Evolutionary conservation across 78 protist genomes (phyloP).

Genomic region (Dictyostelium intermedium): DNA sequence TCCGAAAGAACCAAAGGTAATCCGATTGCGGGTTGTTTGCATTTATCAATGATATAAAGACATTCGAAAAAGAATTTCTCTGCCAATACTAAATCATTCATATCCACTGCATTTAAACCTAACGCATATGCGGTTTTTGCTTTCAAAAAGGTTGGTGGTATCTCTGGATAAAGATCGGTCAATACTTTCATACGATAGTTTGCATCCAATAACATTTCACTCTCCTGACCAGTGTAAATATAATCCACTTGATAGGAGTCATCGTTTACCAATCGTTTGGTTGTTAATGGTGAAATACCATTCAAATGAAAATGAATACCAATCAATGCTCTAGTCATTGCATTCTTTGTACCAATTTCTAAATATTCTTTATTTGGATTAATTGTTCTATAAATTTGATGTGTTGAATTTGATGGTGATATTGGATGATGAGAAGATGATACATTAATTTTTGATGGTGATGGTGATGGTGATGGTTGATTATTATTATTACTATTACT

Average conservation of each 20-base stretch:
- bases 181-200: conserved; percentile 59
- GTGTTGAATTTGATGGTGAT: neutral
- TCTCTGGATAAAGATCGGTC: conserved; percentile 67
- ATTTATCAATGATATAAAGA: conserved; percentile 65
- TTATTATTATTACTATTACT: neutral
- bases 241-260: neutral
- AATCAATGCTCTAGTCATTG: conserved; percentile 46
- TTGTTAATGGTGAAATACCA: conserved; percentile 81
- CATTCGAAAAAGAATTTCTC: conserved; percentile 78
- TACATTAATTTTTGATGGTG: conserved; percentile 24
- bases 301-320: conserved; percentile 80
- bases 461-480: neutral
- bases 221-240: neutral
- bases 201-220: conserved; percentile 51
- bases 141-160: conserved; percentile 72
- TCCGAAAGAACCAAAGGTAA: conserved; percentile 66
- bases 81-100: conserved; percentile 32
- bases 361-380: conserved; percentile 32
- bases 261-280: conserved; percentile 21
- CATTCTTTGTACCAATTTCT: conserved; percentile 66
- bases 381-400: conserved; percentile 9
- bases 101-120: conserved; percentile 63
- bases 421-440: neutral
- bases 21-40: conserved; percentile 36
- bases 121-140: conserved; percentile 80